Evolutionary conservation across 768 basidiomycete species (phyloP).

Genomic region (Macrolepiota fuliginosa): DNA sequence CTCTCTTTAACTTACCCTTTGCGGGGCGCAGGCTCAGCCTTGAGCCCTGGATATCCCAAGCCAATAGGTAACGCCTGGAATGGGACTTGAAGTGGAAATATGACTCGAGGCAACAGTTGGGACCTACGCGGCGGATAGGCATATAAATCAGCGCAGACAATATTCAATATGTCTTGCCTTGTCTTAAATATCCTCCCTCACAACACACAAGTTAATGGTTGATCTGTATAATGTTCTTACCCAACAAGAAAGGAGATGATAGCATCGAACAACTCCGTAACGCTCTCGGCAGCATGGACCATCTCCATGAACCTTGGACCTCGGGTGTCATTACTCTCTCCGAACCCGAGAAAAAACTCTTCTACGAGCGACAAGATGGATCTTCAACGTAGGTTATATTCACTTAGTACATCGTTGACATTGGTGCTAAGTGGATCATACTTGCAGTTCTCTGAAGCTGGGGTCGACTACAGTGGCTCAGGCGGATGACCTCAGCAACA

Average conservation of each 20-base stretch:
- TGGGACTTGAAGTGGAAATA: too few species aligned
- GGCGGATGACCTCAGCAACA: constrained; percentile 21
- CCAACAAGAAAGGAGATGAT: not conserved
- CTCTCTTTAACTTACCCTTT: too few species aligned
- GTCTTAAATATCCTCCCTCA: too few species aligned
- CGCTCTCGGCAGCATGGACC: not conserved
- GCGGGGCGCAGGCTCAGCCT: too few species aligned
- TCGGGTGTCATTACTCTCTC: not conserved
- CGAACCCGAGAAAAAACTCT: not conserved
- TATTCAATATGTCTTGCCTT: too few species aligned
- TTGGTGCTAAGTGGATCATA: not conserved
- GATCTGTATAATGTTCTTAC: too few species aligned
- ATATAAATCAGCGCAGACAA: too few species aligned
- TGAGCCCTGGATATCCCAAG: too few species aligned
- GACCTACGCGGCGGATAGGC: too few species aligned
- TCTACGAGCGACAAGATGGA: not conserved
- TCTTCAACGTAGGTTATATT: not conserved
- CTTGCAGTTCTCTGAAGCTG: not conserved
- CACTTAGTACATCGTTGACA: not conserved
- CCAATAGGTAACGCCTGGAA: too few species aligned
- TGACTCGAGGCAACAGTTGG: too few species aligned
- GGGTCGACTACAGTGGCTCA: not conserved
- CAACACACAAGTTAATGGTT: too few species aligned
- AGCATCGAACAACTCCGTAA: not conserved
- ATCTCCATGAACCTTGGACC: not conserved